A percentile compares a stretch with the other conserved stretches of the same genome.
Evolutionary conservation across 306 rosid genomes (phyloP).

Genomic region (Castanea crenata): DNA sequence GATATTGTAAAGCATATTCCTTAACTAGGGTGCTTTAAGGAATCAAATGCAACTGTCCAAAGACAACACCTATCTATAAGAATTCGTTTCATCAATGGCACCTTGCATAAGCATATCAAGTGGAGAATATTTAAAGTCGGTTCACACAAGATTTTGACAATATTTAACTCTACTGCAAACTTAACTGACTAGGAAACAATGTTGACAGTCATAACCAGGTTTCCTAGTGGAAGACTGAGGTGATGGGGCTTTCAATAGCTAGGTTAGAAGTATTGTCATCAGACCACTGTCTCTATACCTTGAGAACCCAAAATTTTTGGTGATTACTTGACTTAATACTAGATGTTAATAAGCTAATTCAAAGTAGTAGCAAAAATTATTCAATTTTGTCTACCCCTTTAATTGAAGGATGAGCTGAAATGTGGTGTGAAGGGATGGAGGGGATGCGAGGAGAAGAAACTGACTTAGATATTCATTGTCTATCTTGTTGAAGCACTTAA

Average conservation of each 20-base stretch:
- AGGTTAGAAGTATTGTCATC: not conserved
- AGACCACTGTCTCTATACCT: not conserved
- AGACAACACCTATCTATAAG: constrained; percentile 18
- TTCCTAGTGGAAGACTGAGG: not conserved
- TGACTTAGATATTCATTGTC: no score
- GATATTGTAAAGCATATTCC: constrained; percentile 34
- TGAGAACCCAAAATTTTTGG: no score
- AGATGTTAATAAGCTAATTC: no score
- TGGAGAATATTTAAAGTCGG: constrained; percentile 40
- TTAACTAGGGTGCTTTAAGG: constrained; percentile 30
- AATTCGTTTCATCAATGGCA: constrained; percentile 28
- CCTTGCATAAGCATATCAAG: constrained; percentile 22
- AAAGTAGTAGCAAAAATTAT: no score
- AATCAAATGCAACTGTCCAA: constrained; percentile 37
- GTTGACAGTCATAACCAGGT: not conserved
- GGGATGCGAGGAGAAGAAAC: no score
- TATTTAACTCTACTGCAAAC: constrained; percentile 30
- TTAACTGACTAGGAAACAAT: constrained; percentile 1
- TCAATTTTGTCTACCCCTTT: no score
- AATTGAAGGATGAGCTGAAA: no score
- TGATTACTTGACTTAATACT: no score
- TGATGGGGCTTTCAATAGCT: not conserved
- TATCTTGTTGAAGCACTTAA: not conserved
- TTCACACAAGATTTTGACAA: constrained; percentile 15
- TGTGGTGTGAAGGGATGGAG: no score